Evolutionary conservation across 2,329 filamentous ascomycete genomes (phyloP).

Genomic region (Aspergillus vadensis): DNA sequence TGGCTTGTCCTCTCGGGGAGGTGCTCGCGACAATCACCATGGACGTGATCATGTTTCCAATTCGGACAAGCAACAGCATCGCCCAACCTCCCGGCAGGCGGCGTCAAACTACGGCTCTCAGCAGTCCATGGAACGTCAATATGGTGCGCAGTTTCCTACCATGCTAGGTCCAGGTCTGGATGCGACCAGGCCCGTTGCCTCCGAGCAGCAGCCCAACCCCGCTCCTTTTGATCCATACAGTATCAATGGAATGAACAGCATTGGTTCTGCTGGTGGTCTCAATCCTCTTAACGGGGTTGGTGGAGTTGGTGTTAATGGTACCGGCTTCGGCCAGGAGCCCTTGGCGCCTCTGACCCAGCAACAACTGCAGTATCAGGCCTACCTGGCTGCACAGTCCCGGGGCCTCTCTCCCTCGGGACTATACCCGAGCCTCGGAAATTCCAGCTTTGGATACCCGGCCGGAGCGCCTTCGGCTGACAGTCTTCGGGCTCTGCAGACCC

Average conservation of each 20-base stretch:
- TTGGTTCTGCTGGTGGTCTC: constrained; percentile 24
- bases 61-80: constrained; percentile 45
- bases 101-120: constrained; percentile 40
- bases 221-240: constrained; percentile 44
- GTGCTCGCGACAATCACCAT: constrained; percentile 43
- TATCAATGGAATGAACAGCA: constrained; percentile 37
- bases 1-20: constrained; percentile 66
- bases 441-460: constrained; percentile 48
- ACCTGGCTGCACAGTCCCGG: constrained; percentile 51
- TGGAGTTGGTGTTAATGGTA: constrained; percentile 31
- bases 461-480: constrained; percentile 31
- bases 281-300: constrained; percentile 33
- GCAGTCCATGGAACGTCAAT: constrained; percentile 45
- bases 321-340: constrained; percentile 43
- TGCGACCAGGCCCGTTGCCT: constrained; percentile 35
- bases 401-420: constrained; percentile 47
- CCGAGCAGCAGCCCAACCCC: constrained; percentile 37
- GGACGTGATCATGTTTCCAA: constrained; percentile 41
- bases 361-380: constrained; percentile 60
- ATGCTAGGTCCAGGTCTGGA: constrained; percentile 41
- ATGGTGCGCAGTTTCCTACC: constrained; percentile 43
- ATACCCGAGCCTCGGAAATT: constrained; percentile 49
- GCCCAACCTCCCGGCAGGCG: constrained; percentile 46
- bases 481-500: constrained; percentile 45
- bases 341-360: constrained; percentile 49